Conservation (phyloP, 352 stramenopile genomes). For the Globisporangium apiculatum region DNA sequence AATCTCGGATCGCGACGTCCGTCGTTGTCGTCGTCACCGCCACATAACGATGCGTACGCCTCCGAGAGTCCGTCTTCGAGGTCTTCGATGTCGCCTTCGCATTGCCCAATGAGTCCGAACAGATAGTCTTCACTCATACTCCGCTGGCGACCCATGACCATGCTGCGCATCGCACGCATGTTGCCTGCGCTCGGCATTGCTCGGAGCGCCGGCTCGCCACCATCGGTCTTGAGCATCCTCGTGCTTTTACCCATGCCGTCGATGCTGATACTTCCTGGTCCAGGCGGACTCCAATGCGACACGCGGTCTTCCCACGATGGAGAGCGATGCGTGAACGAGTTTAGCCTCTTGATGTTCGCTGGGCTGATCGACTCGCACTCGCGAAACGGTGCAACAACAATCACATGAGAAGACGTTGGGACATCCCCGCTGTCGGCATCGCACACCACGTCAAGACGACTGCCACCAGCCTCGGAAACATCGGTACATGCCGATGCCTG, state of each 20-base stretch:
- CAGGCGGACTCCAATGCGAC: slow-evolving; percentile 1
- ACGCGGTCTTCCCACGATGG: slow-evolving; percentile 7
- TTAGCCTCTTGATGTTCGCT: slow-evolving; percentile 8
- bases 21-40: neutral
- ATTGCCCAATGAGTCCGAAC: slow-evolving; percentile 8
- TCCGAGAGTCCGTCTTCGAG: slow-evolving; percentile 13
- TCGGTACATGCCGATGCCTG: too few species aligned
- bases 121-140: slow-evolving; percentile 16
- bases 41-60: slow-evolving; percentile 8
- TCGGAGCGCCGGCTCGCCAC: neutral
- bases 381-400: neutral
- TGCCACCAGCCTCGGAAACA: too few species aligned
- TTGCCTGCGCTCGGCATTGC: neutral
- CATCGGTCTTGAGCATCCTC: neutral
- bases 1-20: neutral
- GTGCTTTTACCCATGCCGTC: neutral
- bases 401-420: too few species aligned
- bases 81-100: slow-evolving; percentile 12
- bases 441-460: too few species aligned
- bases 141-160: slow-evolving; percentile 9
- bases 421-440: neutral
- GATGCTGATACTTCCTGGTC: too few species aligned
- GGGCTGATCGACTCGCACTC: neutral
- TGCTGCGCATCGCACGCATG: slow-evolving; percentile 4
- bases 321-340: neutral